Conservation (phyloP, 768 basidiomycete genomes). For the Chalciporus sphaerocephalus region DNA sequence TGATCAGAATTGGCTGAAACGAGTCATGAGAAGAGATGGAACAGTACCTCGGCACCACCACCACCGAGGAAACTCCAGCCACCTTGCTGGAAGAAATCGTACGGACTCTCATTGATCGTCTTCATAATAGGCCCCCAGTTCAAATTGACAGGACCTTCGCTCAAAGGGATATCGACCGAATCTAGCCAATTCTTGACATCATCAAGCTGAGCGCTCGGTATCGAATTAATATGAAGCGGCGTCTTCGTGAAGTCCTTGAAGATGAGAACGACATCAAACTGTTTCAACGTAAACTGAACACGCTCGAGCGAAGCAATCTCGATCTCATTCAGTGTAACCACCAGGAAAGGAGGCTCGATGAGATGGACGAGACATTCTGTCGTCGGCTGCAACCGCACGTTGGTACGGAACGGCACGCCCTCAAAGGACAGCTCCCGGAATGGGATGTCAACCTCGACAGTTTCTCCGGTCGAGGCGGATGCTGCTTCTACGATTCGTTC, state of each 20-base stretch:
- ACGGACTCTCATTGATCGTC: conserved; percentile 92
- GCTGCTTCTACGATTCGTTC: conserved; percentile 88
- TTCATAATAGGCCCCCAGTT: conserved; percentile 99
- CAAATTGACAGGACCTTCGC: conserved; percentile 93
- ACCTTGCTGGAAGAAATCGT: conserved; percentile 93
- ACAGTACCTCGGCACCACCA: conserved; percentile 64
- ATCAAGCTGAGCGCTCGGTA: conserved; percentile 85
- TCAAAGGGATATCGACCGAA: conserved; percentile 94
- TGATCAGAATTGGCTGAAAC: conserved; percentile 35
- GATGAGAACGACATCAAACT: conserved; percentile 96
- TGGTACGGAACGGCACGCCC: conserved; percentile 94
- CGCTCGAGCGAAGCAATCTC: conserved; percentile 96
- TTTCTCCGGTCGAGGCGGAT: conserved; percentile 69
- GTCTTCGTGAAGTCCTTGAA: conserved; percentile 93
- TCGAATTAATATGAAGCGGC: conserved; percentile 95
- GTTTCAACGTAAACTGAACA: conserved; percentile 92
- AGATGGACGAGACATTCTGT: conserved; percentile 96
- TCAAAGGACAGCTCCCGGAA: conserved; percentile 97
- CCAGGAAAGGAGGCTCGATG: conserved; percentile 92
- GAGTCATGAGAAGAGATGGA: conserved; percentile 3
- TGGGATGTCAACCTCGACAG: conserved; percentile 91
- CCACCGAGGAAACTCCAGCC: conserved; percentile 93
- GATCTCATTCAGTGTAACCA: conserved; percentile 90
- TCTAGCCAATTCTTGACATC: conserved; percentile 99
- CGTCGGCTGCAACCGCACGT: conserved; percentile 91